These are phyloP conservation scores for Saccharomyces mikatae DNA, from an alignment of 805 yeast genomes.

Conservation along the genomic window DNA sequence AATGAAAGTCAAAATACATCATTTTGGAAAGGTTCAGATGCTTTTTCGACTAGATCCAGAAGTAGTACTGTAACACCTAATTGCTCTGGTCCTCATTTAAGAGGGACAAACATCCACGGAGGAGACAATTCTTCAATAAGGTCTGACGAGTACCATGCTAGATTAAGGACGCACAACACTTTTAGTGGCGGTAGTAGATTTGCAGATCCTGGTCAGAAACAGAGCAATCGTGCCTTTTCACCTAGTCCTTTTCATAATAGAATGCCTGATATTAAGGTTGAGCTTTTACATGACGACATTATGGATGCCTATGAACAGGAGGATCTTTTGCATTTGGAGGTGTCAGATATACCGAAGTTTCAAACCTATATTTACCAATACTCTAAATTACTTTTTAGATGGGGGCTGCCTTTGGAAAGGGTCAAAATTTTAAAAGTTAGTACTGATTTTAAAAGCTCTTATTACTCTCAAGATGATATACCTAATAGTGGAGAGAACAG, in stretches of 20 bases:
- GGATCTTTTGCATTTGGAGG: conserved; percentile 17
- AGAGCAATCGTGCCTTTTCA: not conserved
- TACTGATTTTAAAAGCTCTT: conserved; percentile 23
- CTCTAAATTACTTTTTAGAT: conserved; percentile 64
- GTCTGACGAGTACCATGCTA: conserved; percentile 18
- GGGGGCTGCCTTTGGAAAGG: conserved; percentile 80
- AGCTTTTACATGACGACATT: conserved; percentile 23
- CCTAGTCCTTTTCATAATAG: conserved; percentile 1
- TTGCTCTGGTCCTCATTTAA: conserved; percentile 1
- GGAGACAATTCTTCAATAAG: conserved; percentile 13
- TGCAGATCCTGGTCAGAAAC: not conserved
- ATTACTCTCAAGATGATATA: not conserved
- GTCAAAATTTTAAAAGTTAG: conserved; percentile 59
- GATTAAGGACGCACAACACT: not conserved
- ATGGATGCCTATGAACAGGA: conserved; percentile 15
- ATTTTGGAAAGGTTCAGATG: conserved; percentile 5
- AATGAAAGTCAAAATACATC: not conserved
- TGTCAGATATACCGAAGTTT: conserved; percentile 22
- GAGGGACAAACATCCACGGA: not conserved
- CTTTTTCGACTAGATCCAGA: conserved; percentile 12
- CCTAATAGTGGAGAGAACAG: not conserved
- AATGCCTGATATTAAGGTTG: conserved; percentile 20
- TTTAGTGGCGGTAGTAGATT: not conserved
- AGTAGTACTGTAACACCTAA: conserved; percentile 5
- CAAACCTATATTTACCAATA: conserved; percentile 54